Percentiles rank a stretch among this genome's conserved stretches.
Evolutionary conservation across 2,329 filamentous ascomycete genomes (phyloP).

Genomic region (Trichoderma arundinaceum): DNA sequence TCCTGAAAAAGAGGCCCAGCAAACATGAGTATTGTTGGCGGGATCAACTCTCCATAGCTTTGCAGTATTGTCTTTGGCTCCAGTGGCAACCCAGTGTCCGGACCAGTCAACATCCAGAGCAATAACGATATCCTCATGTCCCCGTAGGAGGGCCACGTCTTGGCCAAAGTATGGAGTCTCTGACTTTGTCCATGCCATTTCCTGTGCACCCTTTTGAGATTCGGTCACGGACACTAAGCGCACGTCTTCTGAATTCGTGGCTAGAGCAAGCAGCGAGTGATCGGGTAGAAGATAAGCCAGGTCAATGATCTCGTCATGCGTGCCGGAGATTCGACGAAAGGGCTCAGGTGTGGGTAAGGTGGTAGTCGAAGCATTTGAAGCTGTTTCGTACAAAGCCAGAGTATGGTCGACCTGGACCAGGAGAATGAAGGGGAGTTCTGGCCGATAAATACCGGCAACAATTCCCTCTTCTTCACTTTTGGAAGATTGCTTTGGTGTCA

Average conservation of each 20-base stretch:
- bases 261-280: conserved; percentile 81
- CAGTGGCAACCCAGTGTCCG: conserved; percentile 93
- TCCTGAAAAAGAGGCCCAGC: conserved; percentile 81
- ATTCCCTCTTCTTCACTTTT: conserved; percentile 70
- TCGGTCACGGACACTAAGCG: conserved; percentile 77
- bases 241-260: conserved; percentile 94
- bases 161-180: conserved; percentile 77
- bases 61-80: conserved; percentile 95
- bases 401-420: conserved; percentile 91
- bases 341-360: conserved; percentile 53
- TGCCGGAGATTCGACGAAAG: conserved; percentile 85
- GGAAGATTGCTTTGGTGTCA: conserved; percentile 73
- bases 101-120: conserved; percentile 96
- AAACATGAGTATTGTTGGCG: conserved; percentile 74
- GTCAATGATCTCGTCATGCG: conserved; percentile 97
- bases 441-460: conserved; percentile 70
- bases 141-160: conserved; percentile 83
- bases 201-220: conserved; percentile 37
- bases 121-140: conserved; percentile 95
- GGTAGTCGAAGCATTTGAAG: conserved; percentile 46
- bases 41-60: conserved; percentile 88
- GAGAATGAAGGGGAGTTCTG: conserved; percentile 71
- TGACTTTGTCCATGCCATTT: conserved; percentile 36
- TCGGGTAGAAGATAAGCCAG: conserved; percentile 83
- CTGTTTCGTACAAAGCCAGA: conserved; percentile 70